Base-by-base conservation (phyloP, 441 rosid genomes). In the Lepidium campestre region DNA sequence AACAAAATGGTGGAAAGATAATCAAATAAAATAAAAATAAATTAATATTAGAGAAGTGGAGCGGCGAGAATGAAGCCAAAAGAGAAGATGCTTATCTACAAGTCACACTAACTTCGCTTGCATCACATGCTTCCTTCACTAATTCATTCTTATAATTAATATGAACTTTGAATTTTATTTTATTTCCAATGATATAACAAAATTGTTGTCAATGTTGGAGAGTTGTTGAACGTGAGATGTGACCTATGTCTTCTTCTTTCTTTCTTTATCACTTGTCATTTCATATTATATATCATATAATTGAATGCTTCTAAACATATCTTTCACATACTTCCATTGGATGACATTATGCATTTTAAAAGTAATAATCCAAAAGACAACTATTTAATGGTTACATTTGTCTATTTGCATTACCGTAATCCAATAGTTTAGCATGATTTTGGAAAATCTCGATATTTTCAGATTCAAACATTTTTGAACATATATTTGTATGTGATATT, bases 81-180 rank as follows among this genome's bases (percentile, higher is more conserved):
- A 65, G 67, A 39, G 68, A 72, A 71, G 74, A 75, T 69, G 79
- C 73, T 73, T 68, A 75, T 78, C 75, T 63, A 74, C 65, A 74
- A 67, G 73, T 68, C 70, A 67, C 73, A 67, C 69, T 53, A 55
- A 67, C 68, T 45, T 54, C 65, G 71, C 74, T 75, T 73, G 67
- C 75, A 65, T 83, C 76, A 73, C 83, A 70, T 73, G 84, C 74
- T 37, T 59, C 46, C 15, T 52, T 73, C 67, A 58, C 66, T 69
- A 63, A 70, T 62, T 74, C 32, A 47, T 25, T 53, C 52, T 60
- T 36, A 15, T 37, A 39, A 41, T 55, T 67, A 61, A 61, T 54
- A 55, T 62, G 57, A 60, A 61, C 55, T 20, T 37, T 47, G 59
- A 52, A 40, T 66, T 54, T 54, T 8, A 6, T 37, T 50, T 67